phyloP scores from a whole-genome alignment of 2,329 filamentous ascomycete species.

The Alternaria sp. region DNA sequence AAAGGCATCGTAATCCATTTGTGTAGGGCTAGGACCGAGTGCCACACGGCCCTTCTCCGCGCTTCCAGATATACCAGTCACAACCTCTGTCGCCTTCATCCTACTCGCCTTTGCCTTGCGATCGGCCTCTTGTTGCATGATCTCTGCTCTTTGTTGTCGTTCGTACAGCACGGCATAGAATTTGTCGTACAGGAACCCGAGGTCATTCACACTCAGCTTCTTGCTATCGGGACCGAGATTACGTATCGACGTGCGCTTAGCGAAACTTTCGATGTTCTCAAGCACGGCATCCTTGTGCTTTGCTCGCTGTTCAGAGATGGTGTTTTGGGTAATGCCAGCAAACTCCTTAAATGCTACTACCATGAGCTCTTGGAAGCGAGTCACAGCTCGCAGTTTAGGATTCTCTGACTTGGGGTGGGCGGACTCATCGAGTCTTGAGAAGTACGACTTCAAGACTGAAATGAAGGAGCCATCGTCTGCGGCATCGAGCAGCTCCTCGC shows the following conservation, averaged over 20 bases:
- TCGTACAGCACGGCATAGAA: constrained; percentile 95
- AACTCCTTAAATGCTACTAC: constrained; percentile 99
- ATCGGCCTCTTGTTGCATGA: constrained; percentile 71
- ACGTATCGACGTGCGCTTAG: constrained; percentile 93
- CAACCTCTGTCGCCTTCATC: constrained; percentile 60
- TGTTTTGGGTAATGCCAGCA: constrained; percentile 90
- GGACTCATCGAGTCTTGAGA: constrained; percentile 90
- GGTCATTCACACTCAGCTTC: constrained; percentile 81
- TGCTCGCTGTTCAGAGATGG: constrained; percentile 84
- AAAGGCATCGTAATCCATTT: constrained; percentile 98
- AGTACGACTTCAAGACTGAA: constrained; percentile 93
- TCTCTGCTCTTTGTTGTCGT: constrained; percentile 80
- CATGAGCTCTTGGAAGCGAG: constrained; percentile 97
- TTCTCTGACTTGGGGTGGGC: constrained; percentile 96
- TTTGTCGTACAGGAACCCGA: constrained; percentile 89
- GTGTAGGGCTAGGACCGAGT: constrained; percentile 84
- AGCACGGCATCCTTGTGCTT: constrained; percentile 96
- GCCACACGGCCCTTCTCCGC: constrained; percentile 87
- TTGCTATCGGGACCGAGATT: constrained; percentile 98
- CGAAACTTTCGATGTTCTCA: constrained; percentile 95
- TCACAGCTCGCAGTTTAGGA: constrained; percentile 90
- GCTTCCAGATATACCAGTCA: constrained; percentile 57
- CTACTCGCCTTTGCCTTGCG: constrained; percentile 73
- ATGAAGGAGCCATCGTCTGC: constrained; percentile 96
- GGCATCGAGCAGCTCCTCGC: constrained; percentile 92